Percentiles rank a stretch among this genome's conserved stretches.
These are phyloP conservation scores for Bombardia bombarda DNA, from an alignment of 495 filamentous ascomycete genomes.

Conservation along the genomic window DNA sequence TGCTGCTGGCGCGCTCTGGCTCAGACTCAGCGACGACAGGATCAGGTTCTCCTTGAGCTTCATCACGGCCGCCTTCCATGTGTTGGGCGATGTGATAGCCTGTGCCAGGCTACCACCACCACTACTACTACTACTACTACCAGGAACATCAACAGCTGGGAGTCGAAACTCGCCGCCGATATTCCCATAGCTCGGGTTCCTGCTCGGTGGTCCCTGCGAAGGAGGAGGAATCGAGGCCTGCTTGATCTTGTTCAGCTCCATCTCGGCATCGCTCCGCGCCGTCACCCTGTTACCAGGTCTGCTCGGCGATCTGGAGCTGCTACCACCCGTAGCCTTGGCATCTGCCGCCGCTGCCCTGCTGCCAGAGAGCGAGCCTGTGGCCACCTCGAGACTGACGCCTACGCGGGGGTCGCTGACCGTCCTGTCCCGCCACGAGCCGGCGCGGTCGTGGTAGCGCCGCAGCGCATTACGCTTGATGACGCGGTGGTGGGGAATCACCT, in stretches of 20 bases:
- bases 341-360: constrained; percentile 1
- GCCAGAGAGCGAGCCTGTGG: constrained; percentile 24
- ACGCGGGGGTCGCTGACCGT: constrained; percentile 41
- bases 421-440: constrained; percentile 39
- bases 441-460: constrained; percentile 39
- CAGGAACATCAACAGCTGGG: constrained; percentile 24
- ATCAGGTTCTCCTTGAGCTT: constrained; percentile 25
- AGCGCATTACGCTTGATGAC: constrained; percentile 33
- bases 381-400: constrained; percentile 33
- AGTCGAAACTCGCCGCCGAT: constrained; percentile 20
- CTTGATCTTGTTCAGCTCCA: constrained; percentile 32
- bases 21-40: not conserved
- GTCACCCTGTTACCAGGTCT: constrained; percentile 21
- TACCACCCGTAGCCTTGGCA: too few species aligned
- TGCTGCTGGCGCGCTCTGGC: constrained; percentile 5
- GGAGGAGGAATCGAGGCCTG: constrained; percentile 2
- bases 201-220: not conserved
- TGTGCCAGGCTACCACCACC: constrained; percentile 7
- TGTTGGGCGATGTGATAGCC: constrained; percentile 20
- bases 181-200: constrained; percentile 15
- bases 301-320: constrained; percentile 14
- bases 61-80: constrained; percentile 22
- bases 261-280: constrained; percentile 29
- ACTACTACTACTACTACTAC: constrained; percentile 17
- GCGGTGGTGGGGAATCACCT: constrained; percentile 31